phyloP scores from a whole-genome alignment of 176 grass and related monocot species.

The Otatea glauca region DNA sequence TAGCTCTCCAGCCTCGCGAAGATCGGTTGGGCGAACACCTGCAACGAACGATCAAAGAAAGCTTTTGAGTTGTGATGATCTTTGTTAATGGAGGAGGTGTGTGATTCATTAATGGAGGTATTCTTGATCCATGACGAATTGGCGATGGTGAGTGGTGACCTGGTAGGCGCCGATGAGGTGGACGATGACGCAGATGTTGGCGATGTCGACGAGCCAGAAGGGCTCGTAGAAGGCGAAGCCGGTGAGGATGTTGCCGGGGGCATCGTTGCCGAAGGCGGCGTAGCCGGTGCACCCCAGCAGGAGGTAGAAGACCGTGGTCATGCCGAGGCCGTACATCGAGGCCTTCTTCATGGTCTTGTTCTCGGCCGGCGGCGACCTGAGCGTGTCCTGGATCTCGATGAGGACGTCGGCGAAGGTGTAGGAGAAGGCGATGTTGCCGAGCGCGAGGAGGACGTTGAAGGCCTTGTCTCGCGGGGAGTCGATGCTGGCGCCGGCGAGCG shows the following conservation, averaged over 20 bases:
- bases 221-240: conserved; percentile 92
- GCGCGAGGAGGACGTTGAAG: conserved; percentile 86
- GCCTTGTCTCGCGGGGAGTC: conserved; percentile 51
- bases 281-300: conserved; percentile 78
- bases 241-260: conserved; percentile 79
- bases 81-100: background rate
- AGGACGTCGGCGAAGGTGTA: conserved; percentile 97
- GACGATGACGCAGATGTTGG: conserved; percentile 88
- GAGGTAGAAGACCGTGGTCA: conserved; percentile 93
- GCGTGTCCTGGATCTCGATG: conserved; percentile 96
- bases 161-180: conserved; percentile 96
- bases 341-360: conserved; percentile 90
- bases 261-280: conserved; percentile 81
- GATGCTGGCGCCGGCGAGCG: conserved; percentile 55
- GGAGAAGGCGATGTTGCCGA: conserved; percentile 93
- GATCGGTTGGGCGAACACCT: conserved; percentile 95
- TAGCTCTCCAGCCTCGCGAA: conserved; percentile 87
- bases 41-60: background rate
- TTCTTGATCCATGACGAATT: background rate
- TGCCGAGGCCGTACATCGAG: conserved; percentile 56
- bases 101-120: background rate
- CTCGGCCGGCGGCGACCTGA: conserved; percentile 76
- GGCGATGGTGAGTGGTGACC: conserved; percentile 29
- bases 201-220: conserved; percentile 93
- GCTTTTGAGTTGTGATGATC: background rate